Conservation (phyloP, 176 grass and related monocot genomes). For the Poa annua region DNA sequence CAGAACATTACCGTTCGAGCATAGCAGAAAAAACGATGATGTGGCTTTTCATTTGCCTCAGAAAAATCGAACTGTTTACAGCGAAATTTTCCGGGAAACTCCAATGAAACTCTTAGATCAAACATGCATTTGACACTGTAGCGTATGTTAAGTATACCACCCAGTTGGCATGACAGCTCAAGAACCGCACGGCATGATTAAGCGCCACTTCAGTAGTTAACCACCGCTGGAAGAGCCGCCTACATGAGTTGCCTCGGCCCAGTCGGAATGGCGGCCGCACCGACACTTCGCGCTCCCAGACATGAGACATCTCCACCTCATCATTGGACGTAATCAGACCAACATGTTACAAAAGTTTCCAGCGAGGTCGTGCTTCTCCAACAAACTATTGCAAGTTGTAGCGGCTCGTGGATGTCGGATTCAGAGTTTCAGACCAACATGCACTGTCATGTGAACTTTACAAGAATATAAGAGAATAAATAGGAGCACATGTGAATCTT, state of each 20-base stretch:
- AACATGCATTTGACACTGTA: not conserved
- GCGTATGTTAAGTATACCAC: not conserved
- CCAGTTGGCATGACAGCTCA: constrained; percentile 40
- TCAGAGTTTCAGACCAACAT: constrained; percentile 21
- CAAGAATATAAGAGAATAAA: not conserved
- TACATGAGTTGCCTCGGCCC: not conserved
- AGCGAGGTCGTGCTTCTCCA: not conserved
- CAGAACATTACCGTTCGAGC: too few relatives aligned
- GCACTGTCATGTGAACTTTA: not conserved
- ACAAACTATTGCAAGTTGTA: constrained; percentile 29
- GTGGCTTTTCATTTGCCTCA: not conserved
- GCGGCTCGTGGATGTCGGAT: constrained; percentile 15
- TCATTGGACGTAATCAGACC: constrained; percentile 32
- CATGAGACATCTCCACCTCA: not conserved
- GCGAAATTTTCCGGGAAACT: not conserved
- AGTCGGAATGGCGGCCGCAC: constrained; percentile 18
- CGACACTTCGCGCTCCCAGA: constrained; percentile 33
- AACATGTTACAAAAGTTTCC: not conserved
- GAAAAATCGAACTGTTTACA: not conserved
- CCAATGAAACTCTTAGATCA: not conserved
- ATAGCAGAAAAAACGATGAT: too few relatives aligned
- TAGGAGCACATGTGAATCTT: not conserved
- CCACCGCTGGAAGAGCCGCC: constrained; percentile 9
- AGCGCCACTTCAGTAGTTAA: not conserved
- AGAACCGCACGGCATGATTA: constrained; percentile 7